Percentiles rank a stretch among this genome's conserved stretches.
These are phyloP conservation scores for Pelargonium myrrhifolium DNA, from an alignment of 441 rosid species.

Conservation along the genomic window DNA sequence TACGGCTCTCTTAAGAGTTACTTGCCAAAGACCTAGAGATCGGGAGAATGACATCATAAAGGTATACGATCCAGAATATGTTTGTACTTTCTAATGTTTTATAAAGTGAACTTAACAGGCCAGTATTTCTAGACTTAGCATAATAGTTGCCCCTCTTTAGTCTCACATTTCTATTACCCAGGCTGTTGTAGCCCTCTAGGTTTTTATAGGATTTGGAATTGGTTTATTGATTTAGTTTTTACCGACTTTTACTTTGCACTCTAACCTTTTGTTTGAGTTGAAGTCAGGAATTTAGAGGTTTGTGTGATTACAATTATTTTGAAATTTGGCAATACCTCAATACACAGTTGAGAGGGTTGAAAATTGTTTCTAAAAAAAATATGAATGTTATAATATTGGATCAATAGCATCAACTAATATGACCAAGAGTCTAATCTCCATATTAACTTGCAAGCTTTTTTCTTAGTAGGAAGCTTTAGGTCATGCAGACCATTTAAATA, in stretches of 20 bases:
- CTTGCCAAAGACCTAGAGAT: slow-evolving; percentile 94
- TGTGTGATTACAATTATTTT: background rate
- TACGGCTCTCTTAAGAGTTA: slow-evolving; percentile 76
- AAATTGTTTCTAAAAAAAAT: background rate
- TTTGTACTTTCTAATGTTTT: background rate
- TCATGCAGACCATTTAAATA: background rate
- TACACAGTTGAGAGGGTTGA: background rate
- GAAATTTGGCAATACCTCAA: background rate
- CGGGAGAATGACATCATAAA: slow-evolving; percentile 74
- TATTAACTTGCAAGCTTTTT: background rate
- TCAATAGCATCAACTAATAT: background rate
- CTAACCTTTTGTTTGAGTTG: background rate
- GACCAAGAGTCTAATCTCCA: background rate
- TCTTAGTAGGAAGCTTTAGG: background rate
- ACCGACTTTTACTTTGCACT: background rate
- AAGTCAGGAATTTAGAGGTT: background rate
- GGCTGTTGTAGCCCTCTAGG: background rate
- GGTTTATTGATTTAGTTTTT: background rate
- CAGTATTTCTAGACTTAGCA: background rate
- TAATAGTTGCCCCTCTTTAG: background rate
- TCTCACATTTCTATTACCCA: background rate
- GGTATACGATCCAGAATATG: slow-evolving; percentile 28
- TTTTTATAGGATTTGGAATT: slow-evolving; percentile 9
- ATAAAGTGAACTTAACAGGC: background rate
- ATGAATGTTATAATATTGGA: background rate